A percentile compares a stretch with the other conserved stretches of the same genome.
Conservation (phyloP, 2,329 filamentous ascomycete genomes). For the Scedosporium aurantiacum region DNA sequence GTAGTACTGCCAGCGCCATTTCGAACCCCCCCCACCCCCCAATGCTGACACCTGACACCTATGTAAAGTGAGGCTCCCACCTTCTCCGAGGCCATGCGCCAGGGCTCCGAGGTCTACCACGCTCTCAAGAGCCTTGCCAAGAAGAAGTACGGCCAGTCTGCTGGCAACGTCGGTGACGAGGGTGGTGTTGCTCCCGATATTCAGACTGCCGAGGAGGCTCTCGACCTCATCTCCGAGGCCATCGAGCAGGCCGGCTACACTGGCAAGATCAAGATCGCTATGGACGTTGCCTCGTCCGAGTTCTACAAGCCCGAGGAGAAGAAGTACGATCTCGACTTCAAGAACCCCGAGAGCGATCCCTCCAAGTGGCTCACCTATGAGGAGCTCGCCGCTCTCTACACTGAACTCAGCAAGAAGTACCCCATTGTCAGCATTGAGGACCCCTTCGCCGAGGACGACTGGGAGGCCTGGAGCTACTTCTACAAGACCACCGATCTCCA, state of each 20-base stretch:
- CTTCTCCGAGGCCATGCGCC: conserved; percentile 92
- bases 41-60: conserved; percentile 12
- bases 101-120: conserved; percentile 97
- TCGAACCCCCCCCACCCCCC: too few species aligned
- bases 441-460: conserved; percentile 98
- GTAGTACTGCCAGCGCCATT: too few species aligned
- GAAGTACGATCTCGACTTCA: conserved; percentile 99
- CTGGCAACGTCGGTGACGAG: conserved; percentile 98
- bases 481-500: conserved; percentile 98
- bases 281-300: conserved; percentile 98
- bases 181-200: conserved; percentile 99
- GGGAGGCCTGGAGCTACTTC: conserved; percentile 99
- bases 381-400: conserved; percentile 88
- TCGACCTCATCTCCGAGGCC: conserved; percentile 87
- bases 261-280: conserved; percentile 93
- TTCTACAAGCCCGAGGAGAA: conserved; percentile 97
- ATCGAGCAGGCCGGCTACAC: conserved; percentile 95
- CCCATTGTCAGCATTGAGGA: conserved; percentile 98
- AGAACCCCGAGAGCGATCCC: conserved; percentile 96
- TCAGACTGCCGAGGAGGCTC: conserved; percentile 90
- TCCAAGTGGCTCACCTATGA: conserved; percentile 98
- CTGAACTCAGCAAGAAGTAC: conserved; percentile 82
- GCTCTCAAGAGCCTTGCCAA: conserved; percentile 93
- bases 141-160: conserved; percentile 99
- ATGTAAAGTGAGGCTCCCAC: conserved; percentile 59